Evolutionary conservation across 257 asterid species (phyloP).

Genomic region (Salvia hispanica): DNA sequence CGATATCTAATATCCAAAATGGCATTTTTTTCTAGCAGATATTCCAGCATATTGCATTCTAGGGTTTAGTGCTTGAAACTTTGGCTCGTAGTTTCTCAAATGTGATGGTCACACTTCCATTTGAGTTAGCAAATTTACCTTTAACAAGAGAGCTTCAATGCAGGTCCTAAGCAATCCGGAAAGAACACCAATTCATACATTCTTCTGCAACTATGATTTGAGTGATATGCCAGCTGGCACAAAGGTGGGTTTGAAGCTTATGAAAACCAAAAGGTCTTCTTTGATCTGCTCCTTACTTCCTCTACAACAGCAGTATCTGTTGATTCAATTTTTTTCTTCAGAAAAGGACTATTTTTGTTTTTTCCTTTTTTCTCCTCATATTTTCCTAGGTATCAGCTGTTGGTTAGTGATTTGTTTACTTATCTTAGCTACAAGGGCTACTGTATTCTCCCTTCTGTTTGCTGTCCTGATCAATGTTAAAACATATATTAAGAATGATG

Average conservation of each 20-base stretch:
- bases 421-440: too few relatives aligned
- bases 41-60: conserved; percentile 12
- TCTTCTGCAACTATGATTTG: conserved; percentile 86
- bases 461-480: too few relatives aligned
- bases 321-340: neutral
- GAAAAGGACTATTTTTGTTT: neutral
- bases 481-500: conserved; percentile 5
- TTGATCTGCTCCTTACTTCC: conserved; percentile 8
- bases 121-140: neutral
- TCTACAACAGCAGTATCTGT: conserved; percentile 4
- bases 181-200: conserved; percentile 86
- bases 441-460: too few relatives aligned
- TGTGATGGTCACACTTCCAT: conserved; percentile 2
- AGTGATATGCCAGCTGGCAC: conserved; percentile 96
- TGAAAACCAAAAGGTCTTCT: neutral
- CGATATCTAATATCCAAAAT: neutral
- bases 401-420: neutral
- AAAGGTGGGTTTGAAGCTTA: conserved; percentile 53
- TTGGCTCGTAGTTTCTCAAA: conserved; percentile 20
- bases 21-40: conserved; percentile 2
- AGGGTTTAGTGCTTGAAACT: conserved; percentile 6
- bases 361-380: neutral
- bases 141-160: conserved; percentile 24
- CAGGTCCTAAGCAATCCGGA: conserved; percentile 98
- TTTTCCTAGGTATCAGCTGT: conserved; percentile 20